Conservation (phyloP, 805 yeast species). For the Komagataella ulmi region DNA sequence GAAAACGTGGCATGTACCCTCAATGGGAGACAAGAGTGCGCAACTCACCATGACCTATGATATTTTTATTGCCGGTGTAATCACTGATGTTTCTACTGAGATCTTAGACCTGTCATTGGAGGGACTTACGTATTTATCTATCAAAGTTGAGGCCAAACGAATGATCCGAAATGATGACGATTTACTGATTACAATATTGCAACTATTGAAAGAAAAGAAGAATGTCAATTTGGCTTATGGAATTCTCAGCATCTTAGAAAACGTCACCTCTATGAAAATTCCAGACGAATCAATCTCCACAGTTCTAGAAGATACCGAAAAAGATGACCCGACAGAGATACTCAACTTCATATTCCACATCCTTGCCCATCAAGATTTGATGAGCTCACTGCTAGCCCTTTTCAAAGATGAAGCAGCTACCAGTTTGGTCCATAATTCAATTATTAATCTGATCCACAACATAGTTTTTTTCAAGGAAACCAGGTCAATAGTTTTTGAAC, state of each 20-base stretch:
- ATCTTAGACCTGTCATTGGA: constrained; percentile 19
- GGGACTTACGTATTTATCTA: constrained; percentile 35
- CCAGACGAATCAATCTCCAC: constrained; percentile 8
- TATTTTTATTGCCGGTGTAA: neutral
- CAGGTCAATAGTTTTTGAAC: neutral
- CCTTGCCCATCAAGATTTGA: neutral
- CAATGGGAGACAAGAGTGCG: neutral
- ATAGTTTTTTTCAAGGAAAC: neutral
- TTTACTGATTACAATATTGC: constrained; percentile 17
- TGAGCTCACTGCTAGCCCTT: neutral
- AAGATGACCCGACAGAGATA: neutral
- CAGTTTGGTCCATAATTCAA: neutral
- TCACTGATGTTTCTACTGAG: neutral
- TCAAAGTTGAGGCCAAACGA: constrained; percentile 23
- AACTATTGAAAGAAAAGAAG: constrained; percentile 9
- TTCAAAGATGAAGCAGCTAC: neutral
- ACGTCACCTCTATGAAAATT: neutral
- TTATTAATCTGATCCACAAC: neutral
- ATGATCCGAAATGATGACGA: constrained; percentile 22
- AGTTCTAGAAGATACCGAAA: constrained; percentile 5
- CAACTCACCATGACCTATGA: neutral
- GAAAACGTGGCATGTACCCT: neutral
- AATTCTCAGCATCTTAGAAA: neutral
- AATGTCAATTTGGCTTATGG: neutral
- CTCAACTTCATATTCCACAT: neutral